Percentiles rank a stretch among this genome's conserved stretches.
These are phyloP conservation scores for Amorphotheca resinae DNA, from an alignment of 495 filamentous ascomycete genomes.

Conservation along the genomic window DNA sequence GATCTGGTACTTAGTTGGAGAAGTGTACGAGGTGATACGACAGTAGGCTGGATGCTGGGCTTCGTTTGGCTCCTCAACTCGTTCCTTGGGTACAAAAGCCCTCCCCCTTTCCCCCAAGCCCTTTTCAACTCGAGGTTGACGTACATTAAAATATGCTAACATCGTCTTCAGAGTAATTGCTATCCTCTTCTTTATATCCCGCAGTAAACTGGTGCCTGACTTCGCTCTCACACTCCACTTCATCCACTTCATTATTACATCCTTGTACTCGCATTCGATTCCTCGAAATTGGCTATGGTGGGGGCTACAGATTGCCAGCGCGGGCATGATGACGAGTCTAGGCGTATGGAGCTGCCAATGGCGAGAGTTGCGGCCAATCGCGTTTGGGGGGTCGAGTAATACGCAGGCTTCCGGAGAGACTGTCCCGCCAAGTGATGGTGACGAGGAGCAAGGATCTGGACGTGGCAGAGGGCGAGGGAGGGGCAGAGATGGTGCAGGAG, in stretches of 20 bases:
- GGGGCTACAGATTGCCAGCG: slow-evolving; percentile 59
- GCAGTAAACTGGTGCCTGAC: slow-evolving; percentile 84
- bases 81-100: slow-evolving; percentile 54
- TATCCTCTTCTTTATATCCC: slow-evolving; percentile 67
- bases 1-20: slow-evolving; percentile 72
- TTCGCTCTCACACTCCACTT: slow-evolving; percentile 85
- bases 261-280: slow-evolving; percentile 59
- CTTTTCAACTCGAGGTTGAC: slow-evolving; percentile 1
- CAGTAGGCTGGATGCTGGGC: slow-evolving; percentile 82
- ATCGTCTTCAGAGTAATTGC: slow-evolving; percentile 47
- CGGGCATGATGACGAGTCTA: slow-evolving; percentile 52
- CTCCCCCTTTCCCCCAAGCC: slow-evolving; percentile 4
- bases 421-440: slow-evolving; percentile 12
- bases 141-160: slow-evolving; percentile 13
- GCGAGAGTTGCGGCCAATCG: slow-evolving; percentile 78
- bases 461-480: slow-evolving; percentile 39
- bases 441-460: slow-evolving; percentile 38
- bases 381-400: slow-evolving; percentile 53
- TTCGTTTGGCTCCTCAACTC: slow-evolving; percentile 77
- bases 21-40: slow-evolving; percentile 76
- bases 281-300: slow-evolving; percentile 80
- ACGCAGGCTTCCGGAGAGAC: slow-evolving; percentile 21
- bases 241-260: slow-evolving; percentile 68
- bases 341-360: slow-evolving; percentile 88
- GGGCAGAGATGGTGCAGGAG: slow-evolving; percentile 45